Base-by-base conservation (phyloP, 306 rosid species). In the Gleditsia sinensis region DNA sequence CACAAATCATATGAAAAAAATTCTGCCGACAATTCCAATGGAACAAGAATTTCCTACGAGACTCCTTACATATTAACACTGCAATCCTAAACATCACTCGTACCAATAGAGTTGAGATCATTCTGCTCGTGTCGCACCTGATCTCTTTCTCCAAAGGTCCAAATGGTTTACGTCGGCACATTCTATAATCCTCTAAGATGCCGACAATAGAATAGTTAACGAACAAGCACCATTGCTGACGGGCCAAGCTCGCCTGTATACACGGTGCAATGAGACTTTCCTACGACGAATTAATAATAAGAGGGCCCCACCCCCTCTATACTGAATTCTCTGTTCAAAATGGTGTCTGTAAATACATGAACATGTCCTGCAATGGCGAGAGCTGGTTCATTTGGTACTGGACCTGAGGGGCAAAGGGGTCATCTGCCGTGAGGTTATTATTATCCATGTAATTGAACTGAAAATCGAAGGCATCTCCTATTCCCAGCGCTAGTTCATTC, bases 341-440 rank as follows among this genome's bases (percentile, higher is more conserved):
- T 19, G 89, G 88, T 37, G 75, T 76, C 23, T 79, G 87, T 4
- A 62, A 56, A 19, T 73, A 79, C 75, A 78, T 75, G 86, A 87
- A 90, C 88, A 86, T 79, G 76, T 92, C 95, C 74, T 87, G 98
- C n/a, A 87, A 61, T 0, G 94, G 83, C 0, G 86, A 76, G 13
- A 82, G 74, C 69, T 89, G 87, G 67, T 81, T 88, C 82, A 84
- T 81, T 40, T 85, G 94, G 74, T 62, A 83, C 56, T 83, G 88
- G 12, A 3, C 66, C 45, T 81, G 88, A 8, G 77, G 27, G 20
- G 74, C 92, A 78, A 91, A 89, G 48, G 91, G 88, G 62, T 88
- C 87, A 17, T 85, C 87, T 4, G 56, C 9, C 0, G 74, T 49
- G 46, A 86, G 42, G 34, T 69, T 68, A 37, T 0, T 3, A 46